phyloP scores from a whole-genome alignment of 805 yeast species.

The Starmera quercuum region DNA sequence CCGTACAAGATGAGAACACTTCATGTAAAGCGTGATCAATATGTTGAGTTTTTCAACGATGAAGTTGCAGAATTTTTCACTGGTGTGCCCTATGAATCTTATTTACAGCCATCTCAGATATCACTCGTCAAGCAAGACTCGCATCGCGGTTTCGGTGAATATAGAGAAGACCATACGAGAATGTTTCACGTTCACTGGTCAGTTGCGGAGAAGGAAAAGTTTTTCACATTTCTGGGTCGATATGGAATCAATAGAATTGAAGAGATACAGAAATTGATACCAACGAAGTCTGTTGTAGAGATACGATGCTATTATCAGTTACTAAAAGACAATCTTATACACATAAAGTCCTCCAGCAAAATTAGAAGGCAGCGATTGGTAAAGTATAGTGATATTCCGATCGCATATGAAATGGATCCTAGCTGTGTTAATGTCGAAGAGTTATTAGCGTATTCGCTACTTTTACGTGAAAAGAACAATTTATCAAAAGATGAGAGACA shows the following conservation, averaged over 20 bases:
- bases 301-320: conserved; percentile 36
- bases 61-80: conserved; percentile 14
- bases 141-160: no score
- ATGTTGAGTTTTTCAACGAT: conserved; percentile 13
- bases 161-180: no score
- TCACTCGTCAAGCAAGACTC: no score
- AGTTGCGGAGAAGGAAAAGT: conserved; percentile 38
- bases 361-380: conserved; percentile 16
- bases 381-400: conserved; percentile 39
- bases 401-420: conserved; percentile 43
- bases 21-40: conserved; percentile 2
- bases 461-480: neutral
- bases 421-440: conserved; percentile 38
- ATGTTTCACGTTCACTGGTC: no score
- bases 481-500: no score
- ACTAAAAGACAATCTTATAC: conserved; percentile 23
- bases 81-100: conserved; percentile 8
- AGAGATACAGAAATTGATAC: conserved; percentile 28
- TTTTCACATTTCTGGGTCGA: conserved; percentile 42
- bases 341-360: conserved; percentile 17
- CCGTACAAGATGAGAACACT: neutral
- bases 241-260: conserved; percentile 42
- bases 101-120: conserved; percentile 12
- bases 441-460: conserved; percentile 19
- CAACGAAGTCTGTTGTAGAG: conserved; percentile 35